These are phyloP conservation scores for Sherardia arvensis DNA, from an alignment of 257 asterid species.

Conservation along the genomic window DNA sequence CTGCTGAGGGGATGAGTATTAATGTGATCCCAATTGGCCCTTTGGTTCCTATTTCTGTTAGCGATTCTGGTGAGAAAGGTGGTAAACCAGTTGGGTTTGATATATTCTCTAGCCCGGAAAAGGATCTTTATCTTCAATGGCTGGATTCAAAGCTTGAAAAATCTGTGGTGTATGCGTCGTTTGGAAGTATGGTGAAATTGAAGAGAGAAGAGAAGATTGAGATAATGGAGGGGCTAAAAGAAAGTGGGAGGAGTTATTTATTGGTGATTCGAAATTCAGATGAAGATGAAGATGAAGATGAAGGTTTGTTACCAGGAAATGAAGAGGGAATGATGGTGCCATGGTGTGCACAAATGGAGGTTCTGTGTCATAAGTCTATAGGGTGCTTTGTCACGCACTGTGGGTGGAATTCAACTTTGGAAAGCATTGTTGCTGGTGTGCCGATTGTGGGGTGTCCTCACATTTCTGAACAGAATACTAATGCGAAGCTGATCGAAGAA, in stretches of 20 bases:
- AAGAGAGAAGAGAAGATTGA: slow-evolving; percentile 35
- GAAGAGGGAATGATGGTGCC: slow-evolving; percentile 41
- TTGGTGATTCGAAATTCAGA: slow-evolving; percentile 34
- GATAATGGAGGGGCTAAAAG: slow-evolving; percentile 28
- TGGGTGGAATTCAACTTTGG: slow-evolving; percentile 67
- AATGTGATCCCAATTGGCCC: slow-evolving; percentile 41
- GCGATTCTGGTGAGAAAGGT: slow-evolving; percentile 19
- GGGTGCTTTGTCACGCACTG: slow-evolving; percentile 62
- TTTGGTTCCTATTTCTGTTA: slow-evolving; percentile 34
- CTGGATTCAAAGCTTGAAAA: slow-evolving; percentile 23
- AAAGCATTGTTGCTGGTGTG: slow-evolving; percentile 39
- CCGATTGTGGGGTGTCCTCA: slow-evolving; percentile 44
- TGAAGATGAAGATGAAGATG: slow-evolving; percentile 17
- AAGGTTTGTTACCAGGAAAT: slow-evolving; percentile 1
- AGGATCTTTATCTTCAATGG: slow-evolving; percentile 33
- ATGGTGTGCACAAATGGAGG: slow-evolving; percentile 53
- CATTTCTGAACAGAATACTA: slow-evolving; percentile 42
- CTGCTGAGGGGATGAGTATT: slow-evolving; percentile 13
- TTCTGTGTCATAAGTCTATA: slow-evolving; percentile 32
- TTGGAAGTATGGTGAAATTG: slow-evolving; percentile 39
- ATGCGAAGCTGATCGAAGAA: slow-evolving; percentile 49
- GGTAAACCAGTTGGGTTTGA: slow-evolving; percentile 45
- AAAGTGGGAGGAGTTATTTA: slow-evolving; percentile 31
- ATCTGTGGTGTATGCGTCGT: slow-evolving; percentile 49
- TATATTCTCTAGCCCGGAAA: slow-evolving; percentile 17